Base-by-base conservation (phyloP, 495 filamentous ascomycete species). In the Neurospora terricola region DNA sequence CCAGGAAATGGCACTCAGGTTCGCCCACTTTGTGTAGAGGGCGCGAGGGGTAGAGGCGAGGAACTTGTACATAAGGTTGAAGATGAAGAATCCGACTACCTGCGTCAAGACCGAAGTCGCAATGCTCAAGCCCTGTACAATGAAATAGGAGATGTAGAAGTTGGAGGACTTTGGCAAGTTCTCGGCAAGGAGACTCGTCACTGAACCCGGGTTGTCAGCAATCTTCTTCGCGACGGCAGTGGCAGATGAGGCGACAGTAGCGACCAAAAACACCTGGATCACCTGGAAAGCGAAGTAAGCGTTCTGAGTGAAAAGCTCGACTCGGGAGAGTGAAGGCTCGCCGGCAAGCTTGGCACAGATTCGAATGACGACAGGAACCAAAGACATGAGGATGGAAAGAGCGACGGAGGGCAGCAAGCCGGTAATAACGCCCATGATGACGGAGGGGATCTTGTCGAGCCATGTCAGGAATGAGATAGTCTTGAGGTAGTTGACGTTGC, bases 111-210 rank as follows among this genome's bases (percentile, higher is more conserved):
- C 87, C 72, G 90, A 87, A 0, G 93, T 85, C 69, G 91, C 91
- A 76, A 97, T 88, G n/a, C 91, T 91, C 73, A 99, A 82, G 69
- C 96, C 96, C 81, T 98, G 94, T 37, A 99, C 86, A 76, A 98
- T 91, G 78, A 99, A 95, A 84, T 97, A 99, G 0, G 92, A 91
- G 70, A 98, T 91, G 83, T 97, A 99, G 82, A 99, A 94, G 83
- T 96, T 98, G 75, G 94, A 94, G 4, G 92, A 88, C 71, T 85
- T 89, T 10, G 96, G 96, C 12, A 98, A 82, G 72, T 92, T 91
- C 18, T 84, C 76, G 16, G 96, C 91, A 12, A 99, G 87, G 70
- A 98, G 82, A 7, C 72, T 83, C 0, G 92, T 84, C 36, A 87
- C 90, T 9, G 77, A 80, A 4, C 78, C 75, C 8, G 96, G 96